A percentile compares a stretch with the other conserved stretches of the same genome.
Conservation (phyloP, 2,329 filamentous ascomycete genomes). For the Alternaria rosae region DNA sequence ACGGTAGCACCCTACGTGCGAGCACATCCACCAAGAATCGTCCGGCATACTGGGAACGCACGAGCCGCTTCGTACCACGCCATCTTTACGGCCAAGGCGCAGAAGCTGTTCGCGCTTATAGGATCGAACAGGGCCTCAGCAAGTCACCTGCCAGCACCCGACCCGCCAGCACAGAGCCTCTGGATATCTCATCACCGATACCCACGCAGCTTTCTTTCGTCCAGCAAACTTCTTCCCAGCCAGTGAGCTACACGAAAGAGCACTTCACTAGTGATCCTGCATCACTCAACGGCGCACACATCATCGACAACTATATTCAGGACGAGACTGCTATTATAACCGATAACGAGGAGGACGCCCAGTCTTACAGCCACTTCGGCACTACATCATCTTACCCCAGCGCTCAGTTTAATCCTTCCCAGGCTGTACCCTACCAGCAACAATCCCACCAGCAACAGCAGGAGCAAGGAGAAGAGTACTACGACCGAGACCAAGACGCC, state of each 20-base stretch:
- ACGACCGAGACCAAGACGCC: slow-evolving; percentile 8
- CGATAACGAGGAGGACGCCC: slow-evolving; percentile 21
- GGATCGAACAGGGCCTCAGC: slow-evolving; percentile 25
- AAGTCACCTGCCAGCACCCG: slow-evolving; percentile 24
- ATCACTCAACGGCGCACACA: slow-evolving; percentile 13
- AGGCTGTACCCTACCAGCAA: background rate
- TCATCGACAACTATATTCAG: slow-evolving; percentile 15
- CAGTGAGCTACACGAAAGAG: slow-evolving; percentile 14
- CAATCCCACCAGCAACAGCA: background rate
- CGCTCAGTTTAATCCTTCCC: background rate
- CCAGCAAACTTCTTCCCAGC: slow-evolving; percentile 15
- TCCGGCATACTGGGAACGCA: slow-evolving; percentile 43
- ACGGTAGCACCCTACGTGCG: slow-evolving; percentile 23
- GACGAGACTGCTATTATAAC: slow-evolving; percentile 14
- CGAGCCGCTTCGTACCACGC: slow-evolving; percentile 45
- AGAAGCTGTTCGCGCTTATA: slow-evolving; percentile 40
- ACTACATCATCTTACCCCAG: slow-evolving; percentile 2
- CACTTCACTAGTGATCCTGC: slow-evolving; percentile 21
- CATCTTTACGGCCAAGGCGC: slow-evolving; percentile 46
- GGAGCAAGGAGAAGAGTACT: background rate
- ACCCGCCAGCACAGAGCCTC: slow-evolving; percentile 26
- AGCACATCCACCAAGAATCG: slow-evolving; percentile 19
- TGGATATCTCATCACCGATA: slow-evolving; percentile 34
- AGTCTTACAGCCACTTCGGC: slow-evolving; percentile 8
- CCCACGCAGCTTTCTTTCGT: slow-evolving; percentile 29